Percentiles rank a stretch among this genome's conserved stretches.
Conservation (phyloP, 768 basidiomycete species). For the Lactarius pseudohatsudake region DNA sequence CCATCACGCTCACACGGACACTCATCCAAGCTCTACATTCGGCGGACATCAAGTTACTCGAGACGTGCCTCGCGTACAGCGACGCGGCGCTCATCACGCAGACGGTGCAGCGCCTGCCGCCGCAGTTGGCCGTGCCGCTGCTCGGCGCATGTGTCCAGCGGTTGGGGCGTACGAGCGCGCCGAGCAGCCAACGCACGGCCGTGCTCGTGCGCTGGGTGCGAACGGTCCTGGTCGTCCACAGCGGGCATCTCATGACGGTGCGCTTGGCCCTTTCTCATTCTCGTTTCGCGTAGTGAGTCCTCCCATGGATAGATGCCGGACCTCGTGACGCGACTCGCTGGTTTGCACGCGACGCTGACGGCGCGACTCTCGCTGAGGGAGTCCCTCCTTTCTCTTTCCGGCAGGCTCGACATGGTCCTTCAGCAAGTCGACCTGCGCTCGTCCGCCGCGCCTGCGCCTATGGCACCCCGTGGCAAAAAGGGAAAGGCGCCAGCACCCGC, state of each 20-base stretch:
- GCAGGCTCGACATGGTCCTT: slow-evolving; percentile 89
- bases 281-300: slow-evolving; percentile 4
- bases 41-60: slow-evolving; percentile 81
- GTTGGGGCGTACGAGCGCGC: slow-evolving; percentile 75
- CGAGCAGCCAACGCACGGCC: slow-evolving; percentile 73
- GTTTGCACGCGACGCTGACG: slow-evolving; percentile 78
- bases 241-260: slow-evolving; percentile 92
- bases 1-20: slow-evolving; percentile 88
- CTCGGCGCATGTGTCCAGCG: slow-evolving; percentile 88
- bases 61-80: slow-evolving; percentile 84
- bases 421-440: slow-evolving; percentile 91
- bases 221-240: slow-evolving; percentile 80
- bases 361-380: slow-evolving; percentile 80
- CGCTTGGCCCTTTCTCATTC: slow-evolving; percentile 35
- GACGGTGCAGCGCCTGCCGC: slow-evolving; percentile 83
- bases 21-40: slow-evolving; percentile 97
- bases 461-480: slow-evolving; percentile 41
- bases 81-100: slow-evolving; percentile 79
- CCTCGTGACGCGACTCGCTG: slow-evolving; percentile 81
- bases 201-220: slow-evolving; percentile 76
- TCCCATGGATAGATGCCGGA: slow-evolving; percentile 72
- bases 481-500: slow-evolving; percentile 40
- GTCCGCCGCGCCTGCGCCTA: slow-evolving; percentile 60
- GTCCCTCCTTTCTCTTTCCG: slow-evolving; percentile 80
- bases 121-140: slow-evolving; percentile 82